These are phyloP conservation scores for Neophaeococcomyces mojaviensis DNA, from an alignment of 2,329 filamentous ascomycete species.

Conservation along the genomic window DNA sequence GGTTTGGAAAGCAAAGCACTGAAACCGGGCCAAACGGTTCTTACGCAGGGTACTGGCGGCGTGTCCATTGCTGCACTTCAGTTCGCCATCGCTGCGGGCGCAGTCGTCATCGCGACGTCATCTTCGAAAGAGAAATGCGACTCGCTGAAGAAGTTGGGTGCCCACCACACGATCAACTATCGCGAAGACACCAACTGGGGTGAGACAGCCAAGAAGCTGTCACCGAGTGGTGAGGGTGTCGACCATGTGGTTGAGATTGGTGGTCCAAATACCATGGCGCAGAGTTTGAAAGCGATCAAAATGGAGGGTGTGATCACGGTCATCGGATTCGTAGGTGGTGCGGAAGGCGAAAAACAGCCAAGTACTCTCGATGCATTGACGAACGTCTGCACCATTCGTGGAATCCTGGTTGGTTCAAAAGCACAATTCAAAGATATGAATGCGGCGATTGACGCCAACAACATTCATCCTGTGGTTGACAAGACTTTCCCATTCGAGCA, in stretches of 20 bases:
- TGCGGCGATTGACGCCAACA: slow-evolving; percentile 49
- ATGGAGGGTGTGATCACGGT: slow-evolving; percentile 45
- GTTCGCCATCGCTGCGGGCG: slow-evolving; percentile 45
- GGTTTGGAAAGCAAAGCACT: slow-evolving; percentile 43
- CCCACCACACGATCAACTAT: slow-evolving; percentile 56
- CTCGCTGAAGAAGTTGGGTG: slow-evolving; percentile 49
- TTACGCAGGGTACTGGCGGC: slow-evolving; percentile 56
- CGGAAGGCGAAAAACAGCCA: slow-evolving; percentile 35
- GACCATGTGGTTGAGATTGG: slow-evolving; percentile 61
- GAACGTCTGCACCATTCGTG: slow-evolving; percentile 49
- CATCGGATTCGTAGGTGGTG: slow-evolving; percentile 47
- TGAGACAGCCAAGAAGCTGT: slow-evolving; percentile 45
- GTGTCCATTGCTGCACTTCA: slow-evolving; percentile 42
- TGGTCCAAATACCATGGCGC: slow-evolving; percentile 52
- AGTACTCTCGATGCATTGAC: slow-evolving; percentile 45
- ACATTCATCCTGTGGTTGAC: slow-evolving; percentile 54
- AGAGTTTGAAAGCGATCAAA: slow-evolving; percentile 43
- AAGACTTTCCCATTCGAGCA: slow-evolving; percentile 49
- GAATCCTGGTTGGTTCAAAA: slow-evolving; percentile 50
- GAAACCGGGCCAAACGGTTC: slow-evolving; percentile 48
- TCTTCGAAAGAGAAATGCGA: slow-evolving; percentile 49
- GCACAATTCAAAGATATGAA: slow-evolving; percentile 54
- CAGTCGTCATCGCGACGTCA: slow-evolving; percentile 52
- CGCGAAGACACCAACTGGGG: slow-evolving; percentile 52
- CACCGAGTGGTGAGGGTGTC: slow-evolving; percentile 47